A percentile compares a stretch with the other conserved stretches of the same genome.
phyloP scores from a whole-genome alignment of 371 early-diverging fungal species.

The Mucor indicus region DNA sequence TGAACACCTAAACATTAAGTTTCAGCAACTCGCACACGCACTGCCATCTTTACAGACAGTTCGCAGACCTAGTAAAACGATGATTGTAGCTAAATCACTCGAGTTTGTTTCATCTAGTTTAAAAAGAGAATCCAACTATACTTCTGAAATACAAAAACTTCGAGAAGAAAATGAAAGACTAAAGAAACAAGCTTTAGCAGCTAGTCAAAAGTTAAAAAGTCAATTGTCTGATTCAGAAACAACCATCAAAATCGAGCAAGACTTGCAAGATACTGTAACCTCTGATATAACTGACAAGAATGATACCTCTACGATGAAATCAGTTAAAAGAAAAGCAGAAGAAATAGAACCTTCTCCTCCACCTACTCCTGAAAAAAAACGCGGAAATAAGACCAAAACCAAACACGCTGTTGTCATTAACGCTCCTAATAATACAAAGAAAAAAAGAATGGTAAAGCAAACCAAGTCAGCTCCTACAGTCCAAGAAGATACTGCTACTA shows the following conservation, averaged over 20 bases:
- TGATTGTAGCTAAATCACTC: slow-evolving; percentile 73
- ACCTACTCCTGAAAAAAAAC: slow-evolving; percentile 18
- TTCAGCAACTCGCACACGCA: slow-evolving; percentile 74
- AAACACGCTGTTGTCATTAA: no score
- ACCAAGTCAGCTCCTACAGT: slow-evolving; percentile 1
- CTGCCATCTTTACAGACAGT: slow-evolving; percentile 69
- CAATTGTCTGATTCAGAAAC: neutral
- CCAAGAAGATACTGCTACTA: neutral
- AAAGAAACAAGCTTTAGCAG: slow-evolving; percentile 16
- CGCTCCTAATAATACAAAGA: slow-evolving; percentile 2
- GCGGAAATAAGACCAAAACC: neutral
- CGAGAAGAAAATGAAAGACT: slow-evolving; percentile 25
- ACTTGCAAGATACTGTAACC: neutral
- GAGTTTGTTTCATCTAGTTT: slow-evolving; percentile 45
- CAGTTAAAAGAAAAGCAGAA: neutral
- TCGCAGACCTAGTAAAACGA: slow-evolving; percentile 74
- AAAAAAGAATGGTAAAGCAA: slow-evolving; percentile 18
- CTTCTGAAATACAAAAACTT: slow-evolving; percentile 20
- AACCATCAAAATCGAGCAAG: neutral
- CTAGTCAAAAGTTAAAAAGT: slow-evolving; percentile 1
- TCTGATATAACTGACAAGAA: neutral
- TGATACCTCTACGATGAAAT: neutral
- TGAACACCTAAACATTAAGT: slow-evolving; percentile 71
- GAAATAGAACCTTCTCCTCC: slow-evolving; percentile 14
- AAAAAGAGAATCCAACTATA: slow-evolving; percentile 18